Conservation (phyloP, 2,329 filamentous ascomycete genomes). For the Colletotrichum tabaci region DNA sequence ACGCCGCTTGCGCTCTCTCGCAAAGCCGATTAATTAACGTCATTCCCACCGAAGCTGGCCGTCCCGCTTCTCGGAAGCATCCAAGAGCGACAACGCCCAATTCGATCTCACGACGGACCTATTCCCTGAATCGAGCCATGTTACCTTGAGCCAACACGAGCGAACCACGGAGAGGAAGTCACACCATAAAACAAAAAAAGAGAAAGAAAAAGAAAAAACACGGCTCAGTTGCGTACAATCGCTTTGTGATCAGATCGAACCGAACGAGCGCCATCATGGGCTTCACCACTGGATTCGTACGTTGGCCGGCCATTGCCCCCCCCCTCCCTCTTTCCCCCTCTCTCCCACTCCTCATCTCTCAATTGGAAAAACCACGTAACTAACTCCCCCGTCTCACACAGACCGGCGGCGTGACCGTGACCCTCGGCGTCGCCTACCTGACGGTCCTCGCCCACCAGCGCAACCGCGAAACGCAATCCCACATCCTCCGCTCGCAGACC, state of each 20-base stretch:
- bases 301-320: conserved; percentile 46
- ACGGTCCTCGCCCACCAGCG: conserved; percentile 79
- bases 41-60: conserved; percentile 36
- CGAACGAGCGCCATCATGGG: conserved; percentile 68
- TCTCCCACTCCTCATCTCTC: not conserved
- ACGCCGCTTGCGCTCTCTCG: conserved; percentile 31
- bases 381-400: conserved; percentile 51
- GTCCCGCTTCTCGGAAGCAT: conserved; percentile 32
- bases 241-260: conserved; percentile 11
- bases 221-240: conserved; percentile 29
- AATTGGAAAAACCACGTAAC: not conserved
- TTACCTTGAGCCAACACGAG: conserved; percentile 30
- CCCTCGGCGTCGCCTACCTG: conserved; percentile 80
- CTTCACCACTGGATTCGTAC: conserved; percentile 82
- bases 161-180: conserved; percentile 12
- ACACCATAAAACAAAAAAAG: not conserved
- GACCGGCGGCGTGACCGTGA: conserved; percentile 84
- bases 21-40: conserved; percentile 37
- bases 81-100: conserved; percentile 23
- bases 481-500: conserved; percentile 70
- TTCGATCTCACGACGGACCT: conserved; percentile 22
- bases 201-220: not conserved
- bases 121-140: conserved; percentile 28
- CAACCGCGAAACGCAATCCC: conserved; percentile 73
- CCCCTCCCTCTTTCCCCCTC: not conserved